A percentile compares a stretch with the other conserved stretches of the same genome.
These are phyloP conservation scores for Annona squamosa DNA, from an alignment of 164 flowering plant species.

Conservation along the genomic window DNA sequence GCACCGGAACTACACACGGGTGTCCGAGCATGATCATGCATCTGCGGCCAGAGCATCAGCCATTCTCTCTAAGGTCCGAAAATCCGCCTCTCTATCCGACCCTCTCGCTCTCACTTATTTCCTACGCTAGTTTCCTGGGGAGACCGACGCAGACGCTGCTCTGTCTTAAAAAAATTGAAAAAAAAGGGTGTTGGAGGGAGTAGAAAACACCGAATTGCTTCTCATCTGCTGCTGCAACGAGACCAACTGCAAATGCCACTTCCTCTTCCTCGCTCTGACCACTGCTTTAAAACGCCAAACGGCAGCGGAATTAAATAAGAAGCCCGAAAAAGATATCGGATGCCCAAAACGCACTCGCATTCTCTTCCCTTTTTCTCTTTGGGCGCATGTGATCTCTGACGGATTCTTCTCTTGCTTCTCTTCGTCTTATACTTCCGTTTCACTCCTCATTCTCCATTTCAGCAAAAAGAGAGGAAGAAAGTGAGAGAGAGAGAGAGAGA, in stretches of 20 bases:
- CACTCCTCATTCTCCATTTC: neutral
- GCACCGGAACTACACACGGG: neutral
- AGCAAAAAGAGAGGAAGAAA: neutral
- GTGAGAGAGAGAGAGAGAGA: neutral
- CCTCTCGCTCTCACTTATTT: neutral
- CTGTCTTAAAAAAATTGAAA: neutral
- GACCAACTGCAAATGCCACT: neutral
- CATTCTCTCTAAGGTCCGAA: neutral
- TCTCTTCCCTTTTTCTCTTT: constrained; percentile 1
- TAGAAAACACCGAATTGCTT: neutral
- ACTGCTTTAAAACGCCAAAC: neutral
- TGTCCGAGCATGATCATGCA: neutral
- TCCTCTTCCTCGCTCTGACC: neutral
- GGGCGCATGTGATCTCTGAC: constrained; percentile 6
- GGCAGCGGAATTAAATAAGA: neutral
- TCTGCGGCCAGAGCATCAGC: neutral
- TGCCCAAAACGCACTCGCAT: neutral
- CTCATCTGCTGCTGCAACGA: neutral
- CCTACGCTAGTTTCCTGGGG: neutral
- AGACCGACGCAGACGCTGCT: neutral
- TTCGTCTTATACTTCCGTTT: neutral
- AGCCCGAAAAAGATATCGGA: neutral
- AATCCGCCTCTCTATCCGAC: neutral
- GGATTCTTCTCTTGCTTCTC: neutral
- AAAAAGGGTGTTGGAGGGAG: too few relatives aligned